Conservation (phyloP, 108 stramenopile genomes). For the Cyclotella atomus region DNA sequence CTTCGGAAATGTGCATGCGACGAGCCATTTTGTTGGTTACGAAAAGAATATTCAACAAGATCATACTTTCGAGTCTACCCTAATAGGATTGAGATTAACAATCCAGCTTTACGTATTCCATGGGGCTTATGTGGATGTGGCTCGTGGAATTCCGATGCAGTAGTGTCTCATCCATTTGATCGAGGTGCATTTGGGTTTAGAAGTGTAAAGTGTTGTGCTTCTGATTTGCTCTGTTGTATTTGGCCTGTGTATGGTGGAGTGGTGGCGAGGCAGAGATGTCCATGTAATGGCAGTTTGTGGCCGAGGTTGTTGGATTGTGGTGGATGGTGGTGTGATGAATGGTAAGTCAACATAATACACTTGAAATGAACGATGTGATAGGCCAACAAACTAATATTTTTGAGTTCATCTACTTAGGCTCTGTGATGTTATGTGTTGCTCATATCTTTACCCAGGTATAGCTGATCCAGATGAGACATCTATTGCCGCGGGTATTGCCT, state of each 20-base stretch:
- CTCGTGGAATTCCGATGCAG: slow-evolving; percentile 48
- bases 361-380: neutral
- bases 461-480: slow-evolving; percentile 56
- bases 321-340: slow-evolving; percentile 70
- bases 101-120: slow-evolving; percentile 35
- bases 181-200: slow-evolving; percentile 63
- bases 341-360: slow-evolving; percentile 19
- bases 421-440: slow-evolving; percentile 46
- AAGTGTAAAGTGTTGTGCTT: slow-evolving; percentile 20
- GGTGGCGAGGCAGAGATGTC: slow-evolving; percentile 59
- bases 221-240: slow-evolving; percentile 32
- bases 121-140: slow-evolving; percentile 56
- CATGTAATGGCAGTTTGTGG: slow-evolving; percentile 63
- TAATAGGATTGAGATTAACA: slow-evolving; percentile 55
- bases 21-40: slow-evolving; percentile 48
- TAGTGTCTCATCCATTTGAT: slow-evolving; percentile 50
- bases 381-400: neutral
- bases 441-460: slow-evolving; percentile 50
- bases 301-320: slow-evolving; percentile 54
- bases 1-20: slow-evolving; percentile 35
- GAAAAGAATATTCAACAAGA: slow-evolving; percentile 59
- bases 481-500: slow-evolving; percentile 49
- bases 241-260: slow-evolving; percentile 57
- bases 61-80: slow-evolving; percentile 54
- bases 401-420: slow-evolving; percentile 12